Evolutionary conservation across 2,329 filamentous ascomycete species (phyloP).

Genomic region (Talaromyces sp.): DNA sequence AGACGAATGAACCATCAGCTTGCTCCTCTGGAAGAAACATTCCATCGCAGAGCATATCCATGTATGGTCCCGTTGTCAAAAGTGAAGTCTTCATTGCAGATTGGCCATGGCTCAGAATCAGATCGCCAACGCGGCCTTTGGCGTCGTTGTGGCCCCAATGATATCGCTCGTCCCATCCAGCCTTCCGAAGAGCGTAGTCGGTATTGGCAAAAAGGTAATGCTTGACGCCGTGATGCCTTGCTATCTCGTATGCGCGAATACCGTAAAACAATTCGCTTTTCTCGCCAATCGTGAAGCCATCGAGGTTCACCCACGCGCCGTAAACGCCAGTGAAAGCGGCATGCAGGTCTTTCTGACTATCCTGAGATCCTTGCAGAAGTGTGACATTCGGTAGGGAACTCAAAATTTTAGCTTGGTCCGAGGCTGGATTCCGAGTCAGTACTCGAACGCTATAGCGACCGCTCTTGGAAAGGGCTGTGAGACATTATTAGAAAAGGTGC

Average conservation of each 20-base stretch:
- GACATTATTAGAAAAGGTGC: not conserved
- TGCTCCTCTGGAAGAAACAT: slow-evolving; percentile 21
- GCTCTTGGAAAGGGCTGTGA: slow-evolving; percentile 14
- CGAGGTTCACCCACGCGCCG: slow-evolving; percentile 52
- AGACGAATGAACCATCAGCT: slow-evolving; percentile 21
- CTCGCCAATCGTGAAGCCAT: slow-evolving; percentile 47
- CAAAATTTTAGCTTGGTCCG: slow-evolving; percentile 43
- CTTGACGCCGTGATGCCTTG: slow-evolving; percentile 40
- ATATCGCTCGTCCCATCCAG: slow-evolving; percentile 16
- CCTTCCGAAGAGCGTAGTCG: slow-evolving; percentile 17
- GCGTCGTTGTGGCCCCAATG: slow-evolving; percentile 16
- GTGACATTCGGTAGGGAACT: slow-evolving; percentile 46
- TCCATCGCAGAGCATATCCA: slow-evolving; percentile 38
- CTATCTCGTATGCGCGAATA: slow-evolving; percentile 42
- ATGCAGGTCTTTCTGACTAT: slow-evolving; percentile 43
- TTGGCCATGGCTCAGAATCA: slow-evolving; percentile 16
- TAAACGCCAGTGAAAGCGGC: slow-evolving; percentile 44
- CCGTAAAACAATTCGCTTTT: slow-evolving; percentile 37
- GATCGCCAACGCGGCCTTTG: slow-evolving; percentile 15
- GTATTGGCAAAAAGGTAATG: slow-evolving; percentile 40
- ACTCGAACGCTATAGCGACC: slow-evolving; percentile 46
- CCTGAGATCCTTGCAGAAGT: slow-evolving; percentile 47
- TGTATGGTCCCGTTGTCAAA: slow-evolving; percentile 47
- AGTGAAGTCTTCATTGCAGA: slow-evolving; percentile 24
- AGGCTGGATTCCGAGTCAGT: slow-evolving; percentile 48